Percentiles rank a stretch among this genome's conserved stretches.
These are phyloP conservation scores for Blastomyces parvus DNA, from an alignment of 2,329 filamentous ascomycete genomes.

Conservation along the genomic window DNA sequence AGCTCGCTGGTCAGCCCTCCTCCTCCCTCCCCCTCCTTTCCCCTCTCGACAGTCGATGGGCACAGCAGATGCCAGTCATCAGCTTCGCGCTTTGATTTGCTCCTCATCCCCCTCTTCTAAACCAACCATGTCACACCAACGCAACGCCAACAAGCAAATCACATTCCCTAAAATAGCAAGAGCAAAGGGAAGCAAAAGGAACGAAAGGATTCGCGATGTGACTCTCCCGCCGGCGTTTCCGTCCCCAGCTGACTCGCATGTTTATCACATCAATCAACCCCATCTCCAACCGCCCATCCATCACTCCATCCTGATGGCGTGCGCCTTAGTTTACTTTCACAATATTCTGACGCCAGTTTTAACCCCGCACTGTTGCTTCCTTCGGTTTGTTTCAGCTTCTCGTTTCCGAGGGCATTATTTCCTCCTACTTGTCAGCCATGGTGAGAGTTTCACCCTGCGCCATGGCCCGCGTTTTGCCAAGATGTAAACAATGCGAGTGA, in stretches of 20 bases:
- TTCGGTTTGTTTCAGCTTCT: not conserved
- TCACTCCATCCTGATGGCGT: not conserved
- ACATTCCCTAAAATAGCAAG: constrained; percentile 4
- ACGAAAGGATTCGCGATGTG: not conserved
- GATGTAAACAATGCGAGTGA: constrained; percentile 14
- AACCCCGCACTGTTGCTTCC: not conserved
- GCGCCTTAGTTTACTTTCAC: not conserved
- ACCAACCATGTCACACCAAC: constrained; percentile 4
- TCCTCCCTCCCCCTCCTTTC: not conserved
- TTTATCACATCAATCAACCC: not conserved
- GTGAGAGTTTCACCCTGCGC: not conserved
- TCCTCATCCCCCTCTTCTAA: not conserved
- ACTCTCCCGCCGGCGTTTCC: not conserved
- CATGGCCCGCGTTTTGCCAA: constrained; percentile 12
- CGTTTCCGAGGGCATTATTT: not conserved
- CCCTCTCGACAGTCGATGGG: not conserved
- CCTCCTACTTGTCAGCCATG: not conserved
- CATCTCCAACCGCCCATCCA: not conserved
- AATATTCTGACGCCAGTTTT: not conserved
- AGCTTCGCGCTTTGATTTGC: not conserved
- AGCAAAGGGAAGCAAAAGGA: not conserved
- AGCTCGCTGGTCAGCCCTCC: not conserved
- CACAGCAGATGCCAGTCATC: not conserved
- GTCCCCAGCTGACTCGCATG: not conserved
- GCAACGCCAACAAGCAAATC: constrained; percentile 2